phyloP scores from a whole-genome alignment of 768 basidiomycete species.

The Gymnopilus dilepis region DNA sequence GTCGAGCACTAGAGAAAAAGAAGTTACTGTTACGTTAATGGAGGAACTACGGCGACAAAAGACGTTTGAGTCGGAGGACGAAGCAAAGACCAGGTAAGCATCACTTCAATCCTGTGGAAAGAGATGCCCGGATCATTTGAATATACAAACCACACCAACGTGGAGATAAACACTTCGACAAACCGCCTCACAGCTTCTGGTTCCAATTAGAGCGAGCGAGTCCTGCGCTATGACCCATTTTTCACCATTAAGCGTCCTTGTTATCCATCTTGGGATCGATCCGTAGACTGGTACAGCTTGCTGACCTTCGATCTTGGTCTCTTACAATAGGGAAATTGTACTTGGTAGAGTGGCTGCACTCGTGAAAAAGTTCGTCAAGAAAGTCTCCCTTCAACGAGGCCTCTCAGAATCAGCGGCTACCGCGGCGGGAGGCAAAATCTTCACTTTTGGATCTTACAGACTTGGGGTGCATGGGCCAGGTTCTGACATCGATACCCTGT shows the following conservation, averaged over 20 bases:
- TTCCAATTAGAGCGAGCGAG: background rate
- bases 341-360: constrained; percentile 87
- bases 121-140: constrained; percentile 11
- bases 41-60: constrained; percentile 86
- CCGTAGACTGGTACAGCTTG: constrained; percentile 1
- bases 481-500: constrained; percentile 97
- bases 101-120: constrained; percentile 9
- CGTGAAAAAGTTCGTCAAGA: constrained; percentile 92
- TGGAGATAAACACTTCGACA: background rate
- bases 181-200: background rate
- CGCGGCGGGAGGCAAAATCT: constrained; percentile 97
- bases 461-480: constrained; percentile 97
- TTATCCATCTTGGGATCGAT: constrained; percentile 5
- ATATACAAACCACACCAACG: background rate
- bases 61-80: constrained; percentile 89
- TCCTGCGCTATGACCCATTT: background rate
- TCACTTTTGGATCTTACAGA: constrained; percentile 98
- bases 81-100: constrained; percentile 84
- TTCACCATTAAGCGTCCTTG: background rate
- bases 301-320: constrained; percentile 17
- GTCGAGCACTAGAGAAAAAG: constrained; percentile 80
- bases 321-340: constrained; percentile 79
- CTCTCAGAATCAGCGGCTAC: constrained; percentile 87
- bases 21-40: constrained; percentile 86
- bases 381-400: constrained; percentile 77